Base-by-base conservation (phyloP, 73 alveolate genomes). In the Urostyla sp. region DNA sequence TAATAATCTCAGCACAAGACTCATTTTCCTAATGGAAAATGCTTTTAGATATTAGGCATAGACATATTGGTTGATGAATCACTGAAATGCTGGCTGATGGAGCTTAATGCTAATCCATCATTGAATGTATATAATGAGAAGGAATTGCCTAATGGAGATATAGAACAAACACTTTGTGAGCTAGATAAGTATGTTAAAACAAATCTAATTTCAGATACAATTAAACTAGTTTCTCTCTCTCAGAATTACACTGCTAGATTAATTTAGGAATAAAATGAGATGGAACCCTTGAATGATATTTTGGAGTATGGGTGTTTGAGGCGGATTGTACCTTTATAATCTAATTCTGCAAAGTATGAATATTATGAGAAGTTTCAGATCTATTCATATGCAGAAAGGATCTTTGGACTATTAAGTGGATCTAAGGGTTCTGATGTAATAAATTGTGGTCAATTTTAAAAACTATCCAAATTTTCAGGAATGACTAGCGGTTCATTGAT, bases 21-120 rank as follows among this genome's bases (percentile, higher is more conserved):
- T n/a, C n/a, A n/a, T n/a, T n/a, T n/a, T n/a, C n/a, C n/a, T 55
- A 55, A 55, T 27, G 49, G 49, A 51, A 89, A 84, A n/a, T 81
- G 89, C 60, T 96, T 94, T 73, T 92, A 96, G 24, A 72, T 96
- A 27, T 59, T 94, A 40, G 96, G 98, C 13, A 60, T 94, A 56
- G 99, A 96, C 73, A 87, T 96, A 13, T 49, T 96, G 56, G 61
- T 96, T 8, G 98, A 94, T 56, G 84, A 72, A 49, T 58, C 88
- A 43, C 86, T 83, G 28, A 85, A 94, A 67, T 90, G 95, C 23
- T 96, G 93, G 97, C 67, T 96, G 49, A 72, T 96, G 46, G 98
- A 96, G 69, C 76, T 90, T 0, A 94, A 96, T 76, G 88, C 95
- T 18, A 92, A 94, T 78, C 99, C 99, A 4, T 54, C 91, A 50